Evolutionary conservation across 2,329 filamentous ascomycete genomes (phyloP).

Genomic region (Davidsoniella virescens): DNA sequence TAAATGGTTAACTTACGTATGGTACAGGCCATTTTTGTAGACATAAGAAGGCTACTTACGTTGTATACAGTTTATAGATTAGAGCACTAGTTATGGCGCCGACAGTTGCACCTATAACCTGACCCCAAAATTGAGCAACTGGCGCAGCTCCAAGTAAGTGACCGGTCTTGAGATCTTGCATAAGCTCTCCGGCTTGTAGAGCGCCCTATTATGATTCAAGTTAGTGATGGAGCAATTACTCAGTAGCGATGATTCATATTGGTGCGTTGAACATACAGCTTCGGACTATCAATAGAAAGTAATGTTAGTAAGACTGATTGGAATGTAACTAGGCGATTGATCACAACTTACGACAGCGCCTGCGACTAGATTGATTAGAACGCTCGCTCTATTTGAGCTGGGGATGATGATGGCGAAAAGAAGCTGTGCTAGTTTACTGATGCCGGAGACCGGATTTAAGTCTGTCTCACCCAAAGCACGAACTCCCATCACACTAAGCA

Average conservation of each 20-base stretch:
- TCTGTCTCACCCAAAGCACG: constrained; percentile 67
- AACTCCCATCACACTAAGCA: constrained; percentile 60
- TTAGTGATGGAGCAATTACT: background rate
- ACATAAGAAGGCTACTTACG: constrained; percentile 21
- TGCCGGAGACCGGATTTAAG: constrained; percentile 88
- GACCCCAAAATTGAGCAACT: constrained; percentile 91
- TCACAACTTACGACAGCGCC: constrained; percentile 50
- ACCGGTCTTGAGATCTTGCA: constrained; percentile 95
- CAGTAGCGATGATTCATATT: background rate
- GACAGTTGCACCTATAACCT: constrained; percentile 75
- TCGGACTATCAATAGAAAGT: constrained; percentile 20
- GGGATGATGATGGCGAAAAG: constrained; percentile 88
- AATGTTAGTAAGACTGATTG: background rate
- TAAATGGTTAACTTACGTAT: constrained; percentile 19
- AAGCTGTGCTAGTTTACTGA: constrained; percentile 89
- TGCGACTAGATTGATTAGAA: constrained; percentile 90
- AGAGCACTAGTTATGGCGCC: constrained; percentile 75
- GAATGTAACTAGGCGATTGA: background rate
- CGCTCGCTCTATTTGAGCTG: constrained; percentile 59
- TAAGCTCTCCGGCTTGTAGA: constrained; percentile 84
- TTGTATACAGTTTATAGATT: constrained; percentile 77
- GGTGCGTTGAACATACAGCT: constrained; percentile 20
- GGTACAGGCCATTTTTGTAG: background rate
- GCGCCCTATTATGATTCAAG: constrained; percentile 38
- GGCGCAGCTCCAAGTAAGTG: constrained; percentile 84